Conservation (phyloP, 345 rosid genomes). For the Ceriops zippeliana region DNA sequence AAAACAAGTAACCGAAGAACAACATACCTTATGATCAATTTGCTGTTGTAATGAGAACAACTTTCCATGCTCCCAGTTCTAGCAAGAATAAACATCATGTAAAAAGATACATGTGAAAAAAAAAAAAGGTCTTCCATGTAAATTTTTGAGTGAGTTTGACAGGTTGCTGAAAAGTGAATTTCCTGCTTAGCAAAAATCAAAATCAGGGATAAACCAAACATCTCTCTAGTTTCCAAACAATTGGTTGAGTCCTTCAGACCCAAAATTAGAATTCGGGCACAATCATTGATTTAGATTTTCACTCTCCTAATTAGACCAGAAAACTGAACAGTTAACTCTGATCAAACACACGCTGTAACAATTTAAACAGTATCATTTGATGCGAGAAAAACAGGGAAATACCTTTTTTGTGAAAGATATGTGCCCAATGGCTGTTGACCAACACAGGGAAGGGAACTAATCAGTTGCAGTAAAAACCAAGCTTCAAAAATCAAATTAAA, state of each 20-base stretch:
- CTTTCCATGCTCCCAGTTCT: slow-evolving; percentile 72
- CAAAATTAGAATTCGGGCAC: too few relatives aligned
- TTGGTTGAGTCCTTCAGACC: too few relatives aligned
- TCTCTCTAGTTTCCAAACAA: too few relatives aligned
- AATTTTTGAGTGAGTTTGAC: too few relatives aligned
- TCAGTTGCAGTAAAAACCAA: background rate
- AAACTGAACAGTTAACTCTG: background rate
- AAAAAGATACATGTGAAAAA: background rate
- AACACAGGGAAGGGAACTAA: background rate
- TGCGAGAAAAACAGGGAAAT: slow-evolving; percentile 2
- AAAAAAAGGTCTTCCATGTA: background rate
- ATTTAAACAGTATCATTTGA: background rate
- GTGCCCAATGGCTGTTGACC: slow-evolving; percentile 58
- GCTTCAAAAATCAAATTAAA: background rate
- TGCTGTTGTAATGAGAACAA: slow-evolving; percentile 78
- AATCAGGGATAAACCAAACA: too few relatives aligned
- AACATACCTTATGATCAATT: slow-evolving; percentile 69
- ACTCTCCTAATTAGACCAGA: too few relatives aligned
- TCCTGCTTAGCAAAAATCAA: too few relatives aligned
- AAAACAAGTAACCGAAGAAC: background rate
- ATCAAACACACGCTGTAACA: background rate
- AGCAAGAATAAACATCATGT: slow-evolving; percentile 1
- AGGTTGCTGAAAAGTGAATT: too few relatives aligned
- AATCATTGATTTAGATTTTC: too few relatives aligned
- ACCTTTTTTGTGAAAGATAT: slow-evolving; percentile 77